Evolutionary conservation across 2,329 filamentous ascomycete species (phyloP), one percentile per base, ranked within the genome.

Genomic region (Paraphoma chrysanthemicola): DNA sequence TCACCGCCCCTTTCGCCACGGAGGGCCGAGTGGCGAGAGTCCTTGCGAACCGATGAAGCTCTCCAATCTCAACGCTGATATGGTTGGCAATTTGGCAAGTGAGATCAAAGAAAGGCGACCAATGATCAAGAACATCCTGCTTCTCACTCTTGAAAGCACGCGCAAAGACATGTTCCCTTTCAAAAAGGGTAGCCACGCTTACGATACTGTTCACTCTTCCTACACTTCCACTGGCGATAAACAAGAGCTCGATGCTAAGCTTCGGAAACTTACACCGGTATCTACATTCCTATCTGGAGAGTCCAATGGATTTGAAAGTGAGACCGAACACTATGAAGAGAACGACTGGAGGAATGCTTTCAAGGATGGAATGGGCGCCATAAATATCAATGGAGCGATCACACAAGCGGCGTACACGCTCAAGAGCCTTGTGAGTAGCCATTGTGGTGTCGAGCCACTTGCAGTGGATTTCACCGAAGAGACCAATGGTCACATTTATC

Each of bases 401-500:
- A 59, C 61, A 10, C 61, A 64, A 42, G 61, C 61, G 8, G 61
- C 59, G 6, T 64, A 64, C 30, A 64, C 61, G 7, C 48, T 59
- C 5, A 64, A 64, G 29, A 64, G 61, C 38, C 46, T 64, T 23
- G 44, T 64, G 2, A 64, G 61, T 42, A 62, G 58, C 16, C 58
- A 64, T 31, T 64, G 61, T 51, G 61, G 61, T 44, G 59, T 62
- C 11, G 61, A 64, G 18, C 61, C 61, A 17, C 42, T 64, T 28
- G 54, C 61, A 8, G 61, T 64, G 18, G 61, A 64, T 36, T 64
- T 64, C 11, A 59, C 59, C 5, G 61, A 64, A 45, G 61, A 64
- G 31, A 60, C 53, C 11, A 54, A 54, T 11, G 61, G 59, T 2
- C 33, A 12, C 7, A 64, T 64, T 2, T 64, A 64, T 30, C 61